Evolutionary conservation across 2,329 filamentous ascomycete species (phyloP).

Genomic region (Curvularia spicifera): DNA sequence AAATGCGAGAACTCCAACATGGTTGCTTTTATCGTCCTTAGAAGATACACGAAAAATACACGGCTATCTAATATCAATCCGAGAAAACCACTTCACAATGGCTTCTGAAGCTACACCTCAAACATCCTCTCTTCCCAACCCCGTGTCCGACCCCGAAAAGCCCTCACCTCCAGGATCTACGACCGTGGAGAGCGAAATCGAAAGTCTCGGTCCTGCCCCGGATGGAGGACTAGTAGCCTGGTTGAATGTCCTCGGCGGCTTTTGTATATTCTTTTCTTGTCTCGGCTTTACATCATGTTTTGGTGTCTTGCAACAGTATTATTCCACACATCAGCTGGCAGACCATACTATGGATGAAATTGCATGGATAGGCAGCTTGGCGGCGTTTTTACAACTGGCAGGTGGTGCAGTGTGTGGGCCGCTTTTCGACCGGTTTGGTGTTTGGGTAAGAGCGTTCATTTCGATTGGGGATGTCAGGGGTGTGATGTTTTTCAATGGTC

Average conservation of each 20-base stretch:
- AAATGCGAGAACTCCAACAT: background rate
- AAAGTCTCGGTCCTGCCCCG: background rate
- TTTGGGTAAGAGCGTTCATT: slow-evolving; percentile 39
- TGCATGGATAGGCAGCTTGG: slow-evolving; percentile 53
- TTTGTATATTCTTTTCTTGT: background rate
- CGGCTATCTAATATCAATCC: background rate
- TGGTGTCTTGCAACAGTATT: background rate
- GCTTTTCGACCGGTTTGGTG: slow-evolving; percentile 62
- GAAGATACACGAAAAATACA: background rate
- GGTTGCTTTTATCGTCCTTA: background rate
- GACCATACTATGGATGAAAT: slow-evolving; percentile 40
- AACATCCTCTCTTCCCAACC: background rate
- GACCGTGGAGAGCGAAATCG: background rate
- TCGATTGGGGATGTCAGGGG: background rate
- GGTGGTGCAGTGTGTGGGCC: slow-evolving; percentile 65
- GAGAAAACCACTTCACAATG: background rate
- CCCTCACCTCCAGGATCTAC: background rate
- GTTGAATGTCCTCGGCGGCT: background rate
- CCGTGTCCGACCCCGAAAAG: background rate
- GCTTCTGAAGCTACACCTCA: background rate
- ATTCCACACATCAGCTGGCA: background rate
- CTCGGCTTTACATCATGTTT: background rate
- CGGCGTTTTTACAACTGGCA: slow-evolving; percentile 57
- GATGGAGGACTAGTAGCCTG: background rate
- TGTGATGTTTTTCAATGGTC: slow-evolving; percentile 26